These are phyloP conservation scores for Coniochaeta pulveracea DNA, from an alignment of 2,329 filamentous ascomycete species.

Conservation along the genomic window DNA sequence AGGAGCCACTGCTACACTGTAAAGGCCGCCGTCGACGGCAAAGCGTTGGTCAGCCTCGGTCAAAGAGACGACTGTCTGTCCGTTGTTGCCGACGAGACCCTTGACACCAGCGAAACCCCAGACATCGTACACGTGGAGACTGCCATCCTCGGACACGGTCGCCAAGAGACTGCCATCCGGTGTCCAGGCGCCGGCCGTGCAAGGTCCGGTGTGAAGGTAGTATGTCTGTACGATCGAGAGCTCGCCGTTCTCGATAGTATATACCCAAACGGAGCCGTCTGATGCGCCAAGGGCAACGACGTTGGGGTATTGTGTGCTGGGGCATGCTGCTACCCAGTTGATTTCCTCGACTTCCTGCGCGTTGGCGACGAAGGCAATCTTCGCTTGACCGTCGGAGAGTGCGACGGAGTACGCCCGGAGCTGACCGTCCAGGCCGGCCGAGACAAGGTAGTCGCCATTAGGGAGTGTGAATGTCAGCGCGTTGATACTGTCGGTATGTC, in stretches of 20 bases:
- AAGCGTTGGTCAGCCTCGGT: slow-evolving; percentile 82
- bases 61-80: slow-evolving; percentile 60
- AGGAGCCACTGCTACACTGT: slow-evolving; percentile 75
- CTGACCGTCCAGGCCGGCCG: slow-evolving; percentile 77
- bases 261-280: slow-evolving; percentile 93
- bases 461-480: slow-evolving; percentile 76
- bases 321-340: slow-evolving; percentile 77
- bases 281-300: slow-evolving; percentile 77
- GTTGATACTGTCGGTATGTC: slow-evolving; percentile 87
- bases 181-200: slow-evolving; percentile 86
- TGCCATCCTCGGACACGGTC: slow-evolving; percentile 81
- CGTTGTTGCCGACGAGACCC: slow-evolving; percentile 37
- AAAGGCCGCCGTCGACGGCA: slow-evolving; percentile 81
- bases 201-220: slow-evolving; percentile 77
- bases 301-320: slow-evolving; percentile 60
- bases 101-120: slow-evolving; percentile 64
- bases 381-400: slow-evolving; percentile 22
- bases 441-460: slow-evolving; percentile 72
- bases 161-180: slow-evolving; percentile 77
- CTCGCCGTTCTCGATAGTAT: slow-evolving; percentile 63
- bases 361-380: slow-evolving; percentile 57
- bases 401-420: slow-evolving; percentile 56
- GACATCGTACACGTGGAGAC: slow-evolving; percentile 85
- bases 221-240: slow-evolving; percentile 83
- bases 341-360: slow-evolving; percentile 88